phyloP scores from a whole-genome alignment of 371 early-diverging fungal genomes.

The Apophysomyces variabilis region DNA sequence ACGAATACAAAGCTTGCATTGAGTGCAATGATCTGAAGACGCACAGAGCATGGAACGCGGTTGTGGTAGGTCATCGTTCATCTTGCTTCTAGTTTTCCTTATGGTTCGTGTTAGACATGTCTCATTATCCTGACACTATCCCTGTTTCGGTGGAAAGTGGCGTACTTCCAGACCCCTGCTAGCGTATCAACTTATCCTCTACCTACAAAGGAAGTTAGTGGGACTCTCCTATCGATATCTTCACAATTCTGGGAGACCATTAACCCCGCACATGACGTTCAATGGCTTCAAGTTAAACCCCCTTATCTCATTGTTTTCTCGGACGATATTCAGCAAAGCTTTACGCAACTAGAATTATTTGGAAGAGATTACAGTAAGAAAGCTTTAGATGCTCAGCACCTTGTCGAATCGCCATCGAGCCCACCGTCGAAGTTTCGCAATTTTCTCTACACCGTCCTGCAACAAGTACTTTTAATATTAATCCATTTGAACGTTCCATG shows the following conservation, averaged over 20 bases:
- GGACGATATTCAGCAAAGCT: slow-evolving; percentile 16
- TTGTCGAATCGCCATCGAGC: slow-evolving; percentile 8
- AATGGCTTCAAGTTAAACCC: slow-evolving; percentile 30
- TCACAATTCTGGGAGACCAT: slow-evolving; percentile 41
- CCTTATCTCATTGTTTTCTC: slow-evolving; percentile 20
- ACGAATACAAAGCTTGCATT: slow-evolving; percentile 33
- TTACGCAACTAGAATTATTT: not conserved
- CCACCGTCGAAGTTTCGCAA: slow-evolving; percentile 25
- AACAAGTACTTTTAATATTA: slow-evolving; percentile 16
- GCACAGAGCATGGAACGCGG: slow-evolving; percentile 32
- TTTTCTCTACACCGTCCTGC: slow-evolving; percentile 22
- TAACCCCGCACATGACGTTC: slow-evolving; percentile 31
- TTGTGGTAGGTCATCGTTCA: slow-evolving; percentile 30
- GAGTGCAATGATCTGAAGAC: slow-evolving; percentile 42
- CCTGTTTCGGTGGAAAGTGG: slow-evolving; percentile 17
- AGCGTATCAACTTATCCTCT: not conserved
- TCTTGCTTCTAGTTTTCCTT: not conserved
- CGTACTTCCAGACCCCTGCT: not conserved
- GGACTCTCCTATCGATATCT: slow-evolving; percentile 7
- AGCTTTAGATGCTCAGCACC: slow-evolving; percentile 2
- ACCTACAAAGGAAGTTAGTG: not conserved
- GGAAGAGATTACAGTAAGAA: slow-evolving; percentile 18
- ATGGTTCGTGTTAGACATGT: slow-evolving; percentile 26
- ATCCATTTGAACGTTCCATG: slow-evolving; percentile 32
- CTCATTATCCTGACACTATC: slow-evolving; percentile 29